Evolutionary conservation across 2,329 filamentous ascomycete species (phyloP).

Genomic region (Trichoderma breve): DNA sequence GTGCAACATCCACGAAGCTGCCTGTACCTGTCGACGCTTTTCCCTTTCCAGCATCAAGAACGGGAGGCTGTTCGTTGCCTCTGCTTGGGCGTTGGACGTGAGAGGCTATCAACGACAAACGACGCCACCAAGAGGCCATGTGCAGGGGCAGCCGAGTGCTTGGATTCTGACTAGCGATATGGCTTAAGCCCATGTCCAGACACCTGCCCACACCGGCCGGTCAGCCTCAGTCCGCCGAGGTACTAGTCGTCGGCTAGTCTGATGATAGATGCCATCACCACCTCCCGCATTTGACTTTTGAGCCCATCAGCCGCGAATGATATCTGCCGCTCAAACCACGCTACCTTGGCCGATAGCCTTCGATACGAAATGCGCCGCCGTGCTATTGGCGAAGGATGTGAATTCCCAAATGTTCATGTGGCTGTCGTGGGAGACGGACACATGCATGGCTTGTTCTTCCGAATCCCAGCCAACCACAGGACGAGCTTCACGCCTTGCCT

Average conservation of each 20-base stretch:
- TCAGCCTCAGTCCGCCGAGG: conserved; percentile 17
- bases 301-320: conserved; percentile 6
- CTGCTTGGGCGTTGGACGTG: background rate
- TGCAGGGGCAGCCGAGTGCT: conserved; percentile 4
- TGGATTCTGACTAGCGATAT: background rate
- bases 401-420: background rate
- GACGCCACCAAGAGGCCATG: conserved; percentile 12
- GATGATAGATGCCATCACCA: conserved; percentile 5
- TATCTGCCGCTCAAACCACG: background rate
- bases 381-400: background rate
- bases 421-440: background rate
- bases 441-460: conserved; percentile 7
- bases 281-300: conserved; percentile 10
- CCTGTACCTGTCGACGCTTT: conserved; percentile 11
- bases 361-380: conserved; percentile 1
- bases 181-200: background rate
- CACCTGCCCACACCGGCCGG: conserved; percentile 15
- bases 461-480: conserved; percentile 4
- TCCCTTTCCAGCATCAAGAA: conserved; percentile 7
- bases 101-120: background rate
- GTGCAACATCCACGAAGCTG: conserved; percentile 3
- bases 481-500: background rate
- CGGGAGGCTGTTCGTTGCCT: background rate
- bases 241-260: background rate
- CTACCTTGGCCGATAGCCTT: background rate